Base-by-base conservation (phyloP, 2,329 filamentous ascomycete genomes). In the Periconia macrospinosa region DNA sequence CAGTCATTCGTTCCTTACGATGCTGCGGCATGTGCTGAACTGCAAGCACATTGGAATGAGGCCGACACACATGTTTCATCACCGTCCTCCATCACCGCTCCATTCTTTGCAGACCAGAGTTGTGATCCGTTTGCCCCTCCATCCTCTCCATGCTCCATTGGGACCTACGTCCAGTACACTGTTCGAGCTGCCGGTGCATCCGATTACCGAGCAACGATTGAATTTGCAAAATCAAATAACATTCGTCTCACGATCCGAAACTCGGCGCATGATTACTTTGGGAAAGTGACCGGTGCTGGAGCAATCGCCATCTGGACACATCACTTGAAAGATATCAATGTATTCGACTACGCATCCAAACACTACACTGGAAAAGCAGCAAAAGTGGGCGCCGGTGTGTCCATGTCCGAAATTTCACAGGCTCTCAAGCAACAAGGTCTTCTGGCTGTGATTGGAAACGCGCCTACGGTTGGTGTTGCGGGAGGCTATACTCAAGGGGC, bases 381-480 rank as follows among this genome's bases (percentile, higher is more conserved):
- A 33, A 55, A 46, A 40, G 6, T 63, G 30, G 55, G 55, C 20
- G 57, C 60, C 14, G 60, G 60, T 5, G 50, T 60, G 2, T 45
- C 42, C 11, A 50, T 11, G 27, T 30, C n/a, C 30, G 60, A 61
- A n/a, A 51, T 49, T 6, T 47, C 53, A 30, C 30, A 9, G 2
- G 42, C 41, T 10, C 71, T 1, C 61, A 75, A 19, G 13, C 19
- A 27, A 9, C 8, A 45, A 7, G 23, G 41, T 15, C 23, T 48
- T 5, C n/a, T 43, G 2, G 30, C 49, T n/a, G 54, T 62, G 2
- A 23, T 14, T 8, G 59, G 52, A 15, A 47, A 46, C n/a, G 56
- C 49, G 65, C 41, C 56, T 43, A 78, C 75, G 2, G 79, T 84
- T 13, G 81, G 81, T 14, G 68, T 79, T 65, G 75, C 54, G 2